Evolutionary conservation across 345 rosid species (phyloP).

Genomic region (Sapria himalayana): DNA sequence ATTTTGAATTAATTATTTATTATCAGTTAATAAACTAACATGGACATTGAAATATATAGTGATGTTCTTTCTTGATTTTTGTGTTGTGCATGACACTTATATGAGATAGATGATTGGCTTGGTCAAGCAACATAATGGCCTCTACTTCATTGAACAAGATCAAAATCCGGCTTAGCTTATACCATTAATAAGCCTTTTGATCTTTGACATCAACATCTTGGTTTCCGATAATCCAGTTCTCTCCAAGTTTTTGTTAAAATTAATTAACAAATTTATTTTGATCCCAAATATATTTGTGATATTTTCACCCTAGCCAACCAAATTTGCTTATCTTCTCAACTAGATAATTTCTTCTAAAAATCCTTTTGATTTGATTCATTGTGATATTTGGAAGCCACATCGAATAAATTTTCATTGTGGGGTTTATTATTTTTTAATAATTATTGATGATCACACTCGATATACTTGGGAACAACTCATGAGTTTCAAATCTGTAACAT

Average conservation of each 20-base stretch:
- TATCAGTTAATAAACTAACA: not conserved
- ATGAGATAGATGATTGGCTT: not conserved
- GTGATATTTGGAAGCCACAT: conserved; percentile 2
- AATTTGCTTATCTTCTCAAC: not conserved
- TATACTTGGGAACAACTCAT: not conserved
- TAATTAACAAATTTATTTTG: no score
- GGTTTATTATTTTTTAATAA: not conserved
- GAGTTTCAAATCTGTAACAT: not conserved
- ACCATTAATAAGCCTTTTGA: no score
- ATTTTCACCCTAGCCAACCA: no score
- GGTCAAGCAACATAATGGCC: not conserved
- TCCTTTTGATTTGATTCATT: not conserved
- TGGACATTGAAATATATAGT: not conserved
- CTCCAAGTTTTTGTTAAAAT: not conserved
- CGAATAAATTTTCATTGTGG: not conserved
- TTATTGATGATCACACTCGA: conserved; percentile 1
- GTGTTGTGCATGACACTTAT: not conserved
- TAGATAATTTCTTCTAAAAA: not conserved
- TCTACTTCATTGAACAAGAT: no score
- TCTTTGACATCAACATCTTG: not conserved
- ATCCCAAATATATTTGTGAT: no score
- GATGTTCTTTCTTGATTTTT: not conserved
- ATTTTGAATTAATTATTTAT: no score
- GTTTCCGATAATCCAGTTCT: not conserved
- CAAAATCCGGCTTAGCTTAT: no score